A percentile compares a stretch with the other conserved stretches of the same genome.
Conservation (phyloP, 805 yeast genomes). For the Candida germanica region DNA sequence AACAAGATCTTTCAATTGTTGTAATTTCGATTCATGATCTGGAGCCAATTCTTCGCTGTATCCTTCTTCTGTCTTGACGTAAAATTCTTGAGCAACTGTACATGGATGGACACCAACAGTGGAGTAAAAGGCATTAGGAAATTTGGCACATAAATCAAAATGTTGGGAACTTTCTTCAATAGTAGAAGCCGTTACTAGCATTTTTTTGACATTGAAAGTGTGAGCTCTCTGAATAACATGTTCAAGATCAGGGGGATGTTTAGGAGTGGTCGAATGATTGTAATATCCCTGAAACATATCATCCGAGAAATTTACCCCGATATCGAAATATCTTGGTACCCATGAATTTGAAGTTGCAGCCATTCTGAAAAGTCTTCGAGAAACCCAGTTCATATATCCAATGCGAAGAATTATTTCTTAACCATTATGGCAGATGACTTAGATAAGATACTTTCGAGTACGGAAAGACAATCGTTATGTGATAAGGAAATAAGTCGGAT, state of each 20-base stretch:
- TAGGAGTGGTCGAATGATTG: slow-evolving; percentile 51
- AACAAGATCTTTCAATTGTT: slow-evolving; percentile 48
- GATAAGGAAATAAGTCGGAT: slow-evolving; percentile 58
- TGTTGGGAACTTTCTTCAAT: slow-evolving; percentile 65
- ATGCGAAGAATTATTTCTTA: too few species aligned
- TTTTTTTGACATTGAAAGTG: slow-evolving; percentile 58
- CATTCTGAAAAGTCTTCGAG: not conserved
- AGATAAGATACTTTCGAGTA: slow-evolving; percentile 7
- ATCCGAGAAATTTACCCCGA: slow-evolving; percentile 79
- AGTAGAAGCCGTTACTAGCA: slow-evolving; percentile 83
- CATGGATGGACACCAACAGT: slow-evolving; percentile 98
- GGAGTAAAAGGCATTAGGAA: slow-evolving; percentile 38
- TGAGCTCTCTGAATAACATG: slow-evolving; percentile 67
- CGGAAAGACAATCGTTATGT: slow-evolving; percentile 27
- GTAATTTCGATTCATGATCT: slow-evolving; percentile 42
- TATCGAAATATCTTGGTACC: slow-evolving; percentile 44
- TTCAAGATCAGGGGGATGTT: slow-evolving; percentile 66
- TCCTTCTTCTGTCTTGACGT: slow-evolving; percentile 16
- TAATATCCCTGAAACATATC: slow-evolving; percentile 82
- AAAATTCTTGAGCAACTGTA: slow-evolving; percentile 52
- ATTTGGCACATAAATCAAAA: slow-evolving; percentile 47
- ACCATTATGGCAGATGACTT: slow-evolving; percentile 7
- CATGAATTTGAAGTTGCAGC: slow-evolving; percentile 15
- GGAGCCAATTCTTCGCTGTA: slow-evolving; percentile 32
- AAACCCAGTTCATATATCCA: not conserved